Conservation (phyloP, 768 basidiomycete species). For the Podaxis pistillaris region DNA sequence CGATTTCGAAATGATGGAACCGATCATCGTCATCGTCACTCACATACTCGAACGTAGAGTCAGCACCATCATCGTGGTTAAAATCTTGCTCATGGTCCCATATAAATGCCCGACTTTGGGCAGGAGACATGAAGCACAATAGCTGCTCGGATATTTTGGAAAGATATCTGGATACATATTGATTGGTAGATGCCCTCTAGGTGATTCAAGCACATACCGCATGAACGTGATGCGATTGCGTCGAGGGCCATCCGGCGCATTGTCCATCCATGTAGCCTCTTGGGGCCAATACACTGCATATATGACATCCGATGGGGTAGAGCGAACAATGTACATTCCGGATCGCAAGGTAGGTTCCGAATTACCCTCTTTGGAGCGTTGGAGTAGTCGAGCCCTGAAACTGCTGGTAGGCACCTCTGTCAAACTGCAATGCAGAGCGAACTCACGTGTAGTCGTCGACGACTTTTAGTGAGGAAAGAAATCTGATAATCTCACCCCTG, state of each 20-base stretch:
- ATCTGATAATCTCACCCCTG: constrained; percentile 45
- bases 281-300: constrained; percentile 65
- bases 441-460: constrained; percentile 42
- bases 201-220: constrained; percentile 35
- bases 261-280: constrained; percentile 55
- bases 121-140: constrained; percentile 46
- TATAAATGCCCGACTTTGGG: constrained; percentile 43
- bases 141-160: constrained; percentile 59
- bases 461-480: constrained; percentile 35
- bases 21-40: constrained; percentile 48
- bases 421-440: not conserved
- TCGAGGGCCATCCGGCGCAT: constrained; percentile 38
- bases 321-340: constrained; percentile 44
- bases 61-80: constrained; percentile 19
- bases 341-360: constrained; percentile 34
- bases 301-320: constrained; percentile 22
- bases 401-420: not conserved
- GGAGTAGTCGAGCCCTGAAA: constrained; percentile 13
- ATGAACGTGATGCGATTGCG: constrained; percentile 62
- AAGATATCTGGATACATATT: constrained; percentile 42
- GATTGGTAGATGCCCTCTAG: not conserved
- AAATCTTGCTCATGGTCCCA: constrained; percentile 33
- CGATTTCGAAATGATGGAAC: constrained; percentile 52
- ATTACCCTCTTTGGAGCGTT: constrained; percentile 3
- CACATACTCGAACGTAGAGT: constrained; percentile 25